Base-by-base conservation (phyloP, 257 asterid species). In the Prunella vulgaris region DNA sequence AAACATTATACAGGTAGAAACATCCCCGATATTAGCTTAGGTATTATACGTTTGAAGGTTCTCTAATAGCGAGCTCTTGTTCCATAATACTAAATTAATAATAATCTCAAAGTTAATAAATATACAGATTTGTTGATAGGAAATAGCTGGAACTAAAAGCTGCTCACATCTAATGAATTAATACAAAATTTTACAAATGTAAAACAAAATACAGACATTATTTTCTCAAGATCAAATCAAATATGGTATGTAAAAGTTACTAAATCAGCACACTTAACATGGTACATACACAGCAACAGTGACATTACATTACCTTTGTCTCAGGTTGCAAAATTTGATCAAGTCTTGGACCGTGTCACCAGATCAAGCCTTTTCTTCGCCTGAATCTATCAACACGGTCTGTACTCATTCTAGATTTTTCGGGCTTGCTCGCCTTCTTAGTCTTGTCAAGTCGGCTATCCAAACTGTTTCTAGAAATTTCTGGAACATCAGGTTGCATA, bases 391-490 rank as follows among this genome's bases (percentile, higher is more conserved):
- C 98, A 1, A 92, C 84, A 9, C 83, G 90, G 62, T 91, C 95
- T 10, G 95, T 92, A 76, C 97, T 93, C 98, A 88, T 90, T 63
- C 96, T 79, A 14, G 97, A 90, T 61, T 93, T 93, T 70, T 90
- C 97, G 30, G 93, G 86, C 82, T 86, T 85, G 72, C 83, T 87
- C 21, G 86, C 60, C 77, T 90, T 93, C 93, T 93, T 93, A 42
- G 95, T 84, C 82, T 90, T 90, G 80, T 90, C 97, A 49, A 93
- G 95, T 58, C 95, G 87, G 77, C 97, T 93, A 58, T 90, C 97
- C 85, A 90, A 82, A 74, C 98, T 90, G 88, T 93, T 93, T 74
- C 97, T 86, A 22, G 98, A 93, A 69, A 84, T 70, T 75, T 90
- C 98, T 0, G 96, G 88, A 77, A 75, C 75, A 66, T 90, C 88